Base-by-base conservation (phyloP, 192 early-diverging fungal genomes). In the Coemansia sp. region DNA sequence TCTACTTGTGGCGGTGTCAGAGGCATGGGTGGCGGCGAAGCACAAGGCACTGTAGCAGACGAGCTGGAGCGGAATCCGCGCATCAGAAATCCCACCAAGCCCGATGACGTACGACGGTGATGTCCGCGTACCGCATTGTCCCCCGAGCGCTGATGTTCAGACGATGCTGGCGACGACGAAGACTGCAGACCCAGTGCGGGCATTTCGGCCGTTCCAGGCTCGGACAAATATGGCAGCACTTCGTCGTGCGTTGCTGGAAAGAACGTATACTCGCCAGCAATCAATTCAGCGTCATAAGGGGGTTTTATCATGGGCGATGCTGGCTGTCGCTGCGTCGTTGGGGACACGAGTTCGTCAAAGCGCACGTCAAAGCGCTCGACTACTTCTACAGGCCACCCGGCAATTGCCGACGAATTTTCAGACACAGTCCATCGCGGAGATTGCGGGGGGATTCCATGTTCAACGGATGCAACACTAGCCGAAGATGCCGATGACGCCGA, bases 401-500 rank as follows among this genome's bases (percentile, higher is more conserved):
- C 74, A 45, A 81, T 81, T 14, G 79, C 79, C 27, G 79, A 81
- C 40, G 79, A 73, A 51, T 74, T 67, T 59, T 81, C 79, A 0
- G 79, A 69, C 2, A 77, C 63, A 13, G 64, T 17, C 68, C 64
- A 66, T 24, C 42, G 63, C 3, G 59, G 67, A 45, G 67, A 17
- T 24, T n/a, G 57, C 11, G 31, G 53, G 33, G 53, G 45, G 7
- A n/a, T n/a, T 46, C 45, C 45, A 19, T 21, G 17, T 19, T 46
- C 45, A 8, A 46, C 45, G 8, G 50, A 24, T 27, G 14, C 9
- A 10, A 27, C 19, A 31, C 27, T 16, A 53, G 9, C 50, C 13
- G 53, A 31, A 3, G 53, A 44, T 27, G 54, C 59, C 4, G 51
- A 27, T 29, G 54, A 57, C 4, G 46, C 11, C 0, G 50, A 51